These are phyloP conservation scores for Termitomyces sp. DNA, from an alignment of 768 basidiomycete species.

Conservation along the genomic window DNA sequence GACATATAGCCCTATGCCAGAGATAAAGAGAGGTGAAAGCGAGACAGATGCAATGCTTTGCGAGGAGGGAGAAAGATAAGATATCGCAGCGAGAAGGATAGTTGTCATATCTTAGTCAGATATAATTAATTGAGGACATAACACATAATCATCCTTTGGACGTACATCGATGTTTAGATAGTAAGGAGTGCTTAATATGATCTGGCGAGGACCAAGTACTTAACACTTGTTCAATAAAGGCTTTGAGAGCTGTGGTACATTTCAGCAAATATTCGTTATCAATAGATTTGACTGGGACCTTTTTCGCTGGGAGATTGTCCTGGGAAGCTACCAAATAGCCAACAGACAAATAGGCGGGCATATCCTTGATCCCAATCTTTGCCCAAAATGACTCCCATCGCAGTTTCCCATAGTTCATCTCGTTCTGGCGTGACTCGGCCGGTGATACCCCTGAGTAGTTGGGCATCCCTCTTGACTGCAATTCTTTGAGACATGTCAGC, in stretches of 20 bases:
- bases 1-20: conserved; percentile 71
- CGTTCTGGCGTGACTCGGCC: conserved; percentile 44
- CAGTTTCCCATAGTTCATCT: conserved; percentile 49
- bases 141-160: conserved; percentile 5
- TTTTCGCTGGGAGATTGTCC: conserved; percentile 23
- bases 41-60: conserved; percentile 41
- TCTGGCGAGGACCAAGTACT: conserved; percentile 73
- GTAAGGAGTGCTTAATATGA: conserved; percentile 76
- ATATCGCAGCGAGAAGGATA: conserved; percentile 62
- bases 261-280: background rate
- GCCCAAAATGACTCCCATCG: conserved; percentile 44
- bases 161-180: conserved; percentile 75
- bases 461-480: conserved; percentile 50
- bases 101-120: conserved; percentile 60
- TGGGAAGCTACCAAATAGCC: conserved; percentile 48
- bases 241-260: conserved; percentile 35
- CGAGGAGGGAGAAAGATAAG: conserved; percentile 56
- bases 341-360: conserved; percentile 65
- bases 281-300: conserved; percentile 17
- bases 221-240: conserved; percentile 46
- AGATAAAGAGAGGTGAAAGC: conserved; percentile 59
- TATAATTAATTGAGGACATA: background rate
- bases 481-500: conserved; percentile 31
- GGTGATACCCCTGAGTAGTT: conserved; percentile 48
- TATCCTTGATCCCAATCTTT: conserved; percentile 59